phyloP scores from a whole-genome alignment of 2,329 filamentous ascomycete species.

The Xylariaceae sp. region DNA sequence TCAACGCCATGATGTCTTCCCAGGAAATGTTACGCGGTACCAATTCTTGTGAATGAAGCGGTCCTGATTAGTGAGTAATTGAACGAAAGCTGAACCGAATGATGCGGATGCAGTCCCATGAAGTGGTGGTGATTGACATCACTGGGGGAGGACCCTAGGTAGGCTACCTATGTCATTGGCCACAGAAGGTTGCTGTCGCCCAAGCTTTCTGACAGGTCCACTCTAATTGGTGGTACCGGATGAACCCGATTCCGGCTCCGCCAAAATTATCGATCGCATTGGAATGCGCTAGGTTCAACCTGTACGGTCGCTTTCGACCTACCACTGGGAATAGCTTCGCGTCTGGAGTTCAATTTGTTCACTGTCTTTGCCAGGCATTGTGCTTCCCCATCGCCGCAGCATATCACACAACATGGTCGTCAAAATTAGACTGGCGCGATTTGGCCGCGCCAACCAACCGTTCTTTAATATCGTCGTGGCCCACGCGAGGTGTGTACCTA shows the following conservation, averaged over 20 bases:
- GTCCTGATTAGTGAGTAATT: too few species aligned
- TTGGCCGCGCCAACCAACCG: conserved; percentile 81
- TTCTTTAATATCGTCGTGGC: conserved; percentile 98
- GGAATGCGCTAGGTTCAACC: not conserved
- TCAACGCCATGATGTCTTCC: conserved; percentile 20
- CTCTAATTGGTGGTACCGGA: conserved; percentile 23
- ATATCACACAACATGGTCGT: conserved; percentile 67
- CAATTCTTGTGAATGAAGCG: too few species aligned
- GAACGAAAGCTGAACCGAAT: too few species aligned
- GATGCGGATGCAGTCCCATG: too few species aligned
- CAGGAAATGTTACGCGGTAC: too few species aligned
- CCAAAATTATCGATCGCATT: conserved; percentile 25
- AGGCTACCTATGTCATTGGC: conserved; percentile 12
- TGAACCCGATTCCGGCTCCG: conserved; percentile 29
- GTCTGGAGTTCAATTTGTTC: not conserved
- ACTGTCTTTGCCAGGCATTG: not conserved
- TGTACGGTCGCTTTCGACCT: not conserved
- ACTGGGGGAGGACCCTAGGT: conserved; percentile 2
- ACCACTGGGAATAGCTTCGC: too few species aligned
- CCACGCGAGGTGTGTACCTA: conserved; percentile 69
- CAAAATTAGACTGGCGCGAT: conserved; percentile 88
- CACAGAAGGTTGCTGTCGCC: conserved; percentile 2
- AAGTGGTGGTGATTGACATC: conserved; percentile 17
- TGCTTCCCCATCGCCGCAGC: too few species aligned
- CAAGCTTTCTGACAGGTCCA: too few species aligned